A percentile compares a stretch with the other conserved stretches of the same genome.
These are phyloP conservation scores for Peronosclerospora sorghi DNA, from an alignment of 352 stramenopile species.

Conservation along the genomic window DNA sequence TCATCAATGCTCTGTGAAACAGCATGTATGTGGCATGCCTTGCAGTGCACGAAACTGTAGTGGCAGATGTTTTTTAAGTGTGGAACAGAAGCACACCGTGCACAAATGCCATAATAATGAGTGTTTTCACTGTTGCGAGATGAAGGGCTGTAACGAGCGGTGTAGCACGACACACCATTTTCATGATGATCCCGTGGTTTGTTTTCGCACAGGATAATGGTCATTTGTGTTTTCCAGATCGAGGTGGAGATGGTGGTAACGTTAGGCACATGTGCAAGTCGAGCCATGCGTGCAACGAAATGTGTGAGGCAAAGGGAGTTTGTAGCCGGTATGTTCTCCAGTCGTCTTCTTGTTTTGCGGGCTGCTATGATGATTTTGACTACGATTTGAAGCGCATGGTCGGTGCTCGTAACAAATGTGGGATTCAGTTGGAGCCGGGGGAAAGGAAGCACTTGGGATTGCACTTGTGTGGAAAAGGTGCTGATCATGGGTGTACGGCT, in stretches of 20 bases:
- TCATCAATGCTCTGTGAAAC: constrained; percentile 26
- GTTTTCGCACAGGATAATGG: constrained; percentile 21
- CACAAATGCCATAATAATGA: constrained; percentile 27
- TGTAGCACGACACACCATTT: constrained; percentile 33
- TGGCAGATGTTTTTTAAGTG: constrained; percentile 21
- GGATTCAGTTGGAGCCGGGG: constrained; percentile 10
- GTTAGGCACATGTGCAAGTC: constrained; percentile 22
- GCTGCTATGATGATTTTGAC: constrained; percentile 21
- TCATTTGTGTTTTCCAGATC: background rate
- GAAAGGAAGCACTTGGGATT: constrained; percentile 8
- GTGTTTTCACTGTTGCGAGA: constrained; percentile 25
- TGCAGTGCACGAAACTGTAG: constrained; percentile 25
- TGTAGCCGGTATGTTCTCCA: constrained; percentile 25
- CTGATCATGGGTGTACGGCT: constrained; percentile 21
- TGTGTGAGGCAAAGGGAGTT: constrained; percentile 24
- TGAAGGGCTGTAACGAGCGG: constrained; percentile 19
- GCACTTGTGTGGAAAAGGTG: constrained; percentile 12
- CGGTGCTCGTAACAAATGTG: constrained; percentile 1
- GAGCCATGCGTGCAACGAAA: constrained; percentile 15
- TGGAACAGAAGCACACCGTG: constrained; percentile 16
- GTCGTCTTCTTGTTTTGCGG: constrained; percentile 23
- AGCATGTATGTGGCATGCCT: constrained; percentile 19
- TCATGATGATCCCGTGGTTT: constrained; percentile 13
- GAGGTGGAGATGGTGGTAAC: background rate
- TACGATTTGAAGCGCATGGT: constrained; percentile 32